A percentile compares a stretch with the other conserved stretches of the same genome.
These are phyloP conservation scores for Parastagonospora nodorum DNA, from an alignment of 2,329 filamentous ascomycete species.

Conservation along the genomic window DNA sequence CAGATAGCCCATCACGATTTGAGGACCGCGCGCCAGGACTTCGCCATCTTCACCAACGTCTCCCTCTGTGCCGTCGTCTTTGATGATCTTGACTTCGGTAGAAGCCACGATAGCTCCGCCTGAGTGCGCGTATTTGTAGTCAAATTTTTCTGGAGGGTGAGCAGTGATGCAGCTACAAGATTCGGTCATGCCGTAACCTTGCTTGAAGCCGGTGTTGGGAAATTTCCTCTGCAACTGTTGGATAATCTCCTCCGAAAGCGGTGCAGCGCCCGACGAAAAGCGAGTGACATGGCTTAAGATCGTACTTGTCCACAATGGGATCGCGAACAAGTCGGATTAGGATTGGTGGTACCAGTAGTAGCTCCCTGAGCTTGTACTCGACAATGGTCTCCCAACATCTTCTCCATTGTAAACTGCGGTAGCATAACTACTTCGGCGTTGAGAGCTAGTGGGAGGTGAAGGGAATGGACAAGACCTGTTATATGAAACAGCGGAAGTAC, in stretches of 20 bases:
- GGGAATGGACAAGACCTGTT: slow-evolving; percentile 48
- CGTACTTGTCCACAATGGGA: slow-evolving; percentile 59
- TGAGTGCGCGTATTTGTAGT: slow-evolving; percentile 62
- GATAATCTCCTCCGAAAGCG: slow-evolving; percentile 63
- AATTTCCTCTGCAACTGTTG: slow-evolving; percentile 61
- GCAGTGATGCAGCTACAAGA: slow-evolving; percentile 67
- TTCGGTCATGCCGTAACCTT: slow-evolving; percentile 73
- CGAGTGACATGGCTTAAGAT: slow-evolving; percentile 60
- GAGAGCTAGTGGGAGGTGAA: slow-evolving; percentile 66
- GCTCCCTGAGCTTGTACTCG: slow-evolving; percentile 57
- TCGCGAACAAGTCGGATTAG: slow-evolving; percentile 66
- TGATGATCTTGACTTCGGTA: slow-evolving; percentile 65
- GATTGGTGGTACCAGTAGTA: slow-evolving; percentile 61
- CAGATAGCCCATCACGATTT: slow-evolving; percentile 57
- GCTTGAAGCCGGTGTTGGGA: slow-evolving; percentile 65
- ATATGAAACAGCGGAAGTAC: slow-evolving; percentile 44
- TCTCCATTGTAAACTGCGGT: slow-evolving; percentile 63
- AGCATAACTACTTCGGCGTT: slow-evolving; percentile 72
- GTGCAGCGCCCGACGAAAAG: slow-evolving; percentile 66
- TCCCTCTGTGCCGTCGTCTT: slow-evolving; percentile 60
- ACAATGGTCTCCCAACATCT: slow-evolving; percentile 54
- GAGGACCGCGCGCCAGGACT: slow-evolving; percentile 54
- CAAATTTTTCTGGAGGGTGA: slow-evolving; percentile 61
- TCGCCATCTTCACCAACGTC: slow-evolving; percentile 59
- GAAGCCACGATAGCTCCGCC: slow-evolving; percentile 63